Evolutionary conservation across 1,139 yeast species (phyloP).

Genomic region (Blastobotrys arbuscula): DNA sequence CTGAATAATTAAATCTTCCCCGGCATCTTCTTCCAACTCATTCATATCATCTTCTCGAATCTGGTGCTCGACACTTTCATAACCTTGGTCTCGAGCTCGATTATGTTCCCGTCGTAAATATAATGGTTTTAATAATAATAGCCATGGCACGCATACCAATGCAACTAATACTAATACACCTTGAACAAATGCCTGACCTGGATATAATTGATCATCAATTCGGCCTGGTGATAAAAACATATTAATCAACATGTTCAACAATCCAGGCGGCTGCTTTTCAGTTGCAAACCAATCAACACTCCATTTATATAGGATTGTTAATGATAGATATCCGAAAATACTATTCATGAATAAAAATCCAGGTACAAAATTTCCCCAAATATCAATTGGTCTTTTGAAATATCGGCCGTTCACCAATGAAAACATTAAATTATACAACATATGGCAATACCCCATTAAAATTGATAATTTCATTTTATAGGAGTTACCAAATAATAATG

Average conservation of each 20-base stretch:
- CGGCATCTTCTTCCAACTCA: slow-evolving; percentile 23
- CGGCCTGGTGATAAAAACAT: slow-evolving; percentile 95
- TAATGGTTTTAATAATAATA: slow-evolving; percentile 78
- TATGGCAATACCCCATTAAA: slow-evolving; percentile 89
- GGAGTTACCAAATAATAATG: slow-evolving; percentile 82
- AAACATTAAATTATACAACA: slow-evolving; percentile 84
- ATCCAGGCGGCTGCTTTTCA: slow-evolving; percentile 79
- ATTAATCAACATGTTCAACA: slow-evolving; percentile 88
- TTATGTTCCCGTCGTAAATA: slow-evolving; percentile 48
- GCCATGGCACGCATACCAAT: slow-evolving; percentile 89
- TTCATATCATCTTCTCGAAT: slow-evolving; percentile 14
- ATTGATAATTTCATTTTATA: slow-evolving; percentile 95
- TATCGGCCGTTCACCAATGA: slow-evolving; percentile 76
- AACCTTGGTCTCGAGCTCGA: slow-evolving; percentile 16
- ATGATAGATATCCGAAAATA: slow-evolving; percentile 83
- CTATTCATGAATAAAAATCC: slow-evolving; percentile 92
- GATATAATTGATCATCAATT: slow-evolving; percentile 74
- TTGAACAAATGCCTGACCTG: slow-evolving; percentile 81
- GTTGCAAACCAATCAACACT: slow-evolving; percentile 80
- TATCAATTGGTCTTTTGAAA: slow-evolving; percentile 74
- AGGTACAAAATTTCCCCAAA: slow-evolving; percentile 89
- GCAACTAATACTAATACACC: slow-evolving; percentile 69
- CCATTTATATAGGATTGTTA: slow-evolving; percentile 92
- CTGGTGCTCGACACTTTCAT: slow-evolving; percentile 13
- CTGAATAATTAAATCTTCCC: slow-evolving; percentile 25